A percentile compares a stretch with the other conserved stretches of the same genome.
Evolutionary conservation across 495 filamentous ascomycete species (phyloP).

Genomic region (Chaetomidium leptoderma): DNA sequence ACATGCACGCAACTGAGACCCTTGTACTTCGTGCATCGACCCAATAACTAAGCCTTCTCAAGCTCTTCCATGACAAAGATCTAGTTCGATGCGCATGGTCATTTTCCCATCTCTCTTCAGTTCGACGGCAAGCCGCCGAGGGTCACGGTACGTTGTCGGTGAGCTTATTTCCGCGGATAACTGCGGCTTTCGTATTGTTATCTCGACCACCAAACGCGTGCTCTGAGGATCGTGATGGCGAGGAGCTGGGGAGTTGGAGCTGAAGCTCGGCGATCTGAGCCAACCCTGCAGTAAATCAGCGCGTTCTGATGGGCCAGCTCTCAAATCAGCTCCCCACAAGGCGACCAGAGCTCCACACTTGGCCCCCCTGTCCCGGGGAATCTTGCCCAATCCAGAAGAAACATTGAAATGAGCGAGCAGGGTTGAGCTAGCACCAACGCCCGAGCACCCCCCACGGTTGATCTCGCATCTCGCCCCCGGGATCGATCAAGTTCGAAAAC

Average conservation of each 20-base stretch:
- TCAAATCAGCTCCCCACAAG: not conserved
- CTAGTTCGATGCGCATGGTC: no score
- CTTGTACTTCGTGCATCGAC: no score
- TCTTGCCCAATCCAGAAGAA: slow-evolving; percentile 1
- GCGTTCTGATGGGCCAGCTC: not conserved
- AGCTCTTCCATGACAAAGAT: no score
- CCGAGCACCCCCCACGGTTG: not conserved
- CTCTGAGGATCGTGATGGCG: not conserved
- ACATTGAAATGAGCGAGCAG: not conserved
- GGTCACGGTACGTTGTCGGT: no score
- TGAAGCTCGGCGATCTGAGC: not conserved
- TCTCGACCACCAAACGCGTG: not conserved
- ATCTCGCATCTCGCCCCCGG: not conserved
- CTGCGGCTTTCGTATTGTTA: no score
- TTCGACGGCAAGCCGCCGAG: no score
- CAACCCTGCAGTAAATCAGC: slow-evolving; percentile 5
- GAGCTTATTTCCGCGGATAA: no score
- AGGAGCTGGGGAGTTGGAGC: not conserved
- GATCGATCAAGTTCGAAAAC: no score
- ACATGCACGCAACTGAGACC: no score
- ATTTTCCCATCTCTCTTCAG: no score
- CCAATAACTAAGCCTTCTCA: no score
- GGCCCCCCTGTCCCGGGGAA: not conserved
- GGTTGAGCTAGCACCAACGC: not conserved
- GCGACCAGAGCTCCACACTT: not conserved